Evolutionary conservation across 768 basidiomycete genomes (phyloP).

Genomic region (Pisolithus orientalis): DNA sequence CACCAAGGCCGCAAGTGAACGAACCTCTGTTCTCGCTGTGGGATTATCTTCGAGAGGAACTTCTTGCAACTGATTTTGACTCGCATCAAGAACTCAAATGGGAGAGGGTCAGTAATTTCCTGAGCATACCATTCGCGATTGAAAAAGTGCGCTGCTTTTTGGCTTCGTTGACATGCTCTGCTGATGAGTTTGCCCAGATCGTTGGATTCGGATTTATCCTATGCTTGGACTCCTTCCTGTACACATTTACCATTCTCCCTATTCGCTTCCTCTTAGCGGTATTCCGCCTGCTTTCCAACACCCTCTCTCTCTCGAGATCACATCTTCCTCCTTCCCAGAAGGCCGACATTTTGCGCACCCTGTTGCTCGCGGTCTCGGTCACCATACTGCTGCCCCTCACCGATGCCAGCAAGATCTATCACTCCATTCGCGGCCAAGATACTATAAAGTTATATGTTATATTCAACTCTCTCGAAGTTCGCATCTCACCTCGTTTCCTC

Average conservation of each 20-base stretch:
- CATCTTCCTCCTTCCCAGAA: constrained; percentile 83
- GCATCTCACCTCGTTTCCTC: constrained; percentile 16
- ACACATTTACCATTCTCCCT: constrained; percentile 96
- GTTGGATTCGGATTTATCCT: constrained; percentile 88
- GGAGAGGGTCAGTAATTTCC: constrained; percentile 94
- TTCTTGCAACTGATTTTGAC: constrained; percentile 89
- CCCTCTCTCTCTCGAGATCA: constrained; percentile 43
- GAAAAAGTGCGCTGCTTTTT: constrained; percentile 65
- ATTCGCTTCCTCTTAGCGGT: constrained; percentile 73
- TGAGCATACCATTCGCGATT: constrained; percentile 85
- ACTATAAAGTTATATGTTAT: constrained; percentile 99
- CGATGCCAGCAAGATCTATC: constrained; percentile 97
- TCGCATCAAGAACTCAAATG: constrained; percentile 91
- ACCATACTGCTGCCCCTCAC: constrained; percentile 74
- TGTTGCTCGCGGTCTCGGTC: constrained; percentile 71
- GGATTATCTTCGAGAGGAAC: constrained; percentile 88
- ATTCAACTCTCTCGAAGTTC: constrained; percentile 95
- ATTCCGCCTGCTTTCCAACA: constrained; percentile 46
- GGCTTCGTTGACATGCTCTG: neutral
- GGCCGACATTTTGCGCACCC: constrained; percentile 80
- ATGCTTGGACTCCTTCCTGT: constrained; percentile 94
- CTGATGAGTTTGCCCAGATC: constrained; percentile 44
- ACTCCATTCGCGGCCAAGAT: constrained; percentile 95
- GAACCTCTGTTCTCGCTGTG: constrained; percentile 72
- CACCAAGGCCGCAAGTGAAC: constrained; percentile 14